Percentiles rank a stretch among this genome's conserved stretches.
phyloP scores from a whole-genome alignment of 352 stramenopile genomes.

The Phytophthora kernoviae region DNA sequence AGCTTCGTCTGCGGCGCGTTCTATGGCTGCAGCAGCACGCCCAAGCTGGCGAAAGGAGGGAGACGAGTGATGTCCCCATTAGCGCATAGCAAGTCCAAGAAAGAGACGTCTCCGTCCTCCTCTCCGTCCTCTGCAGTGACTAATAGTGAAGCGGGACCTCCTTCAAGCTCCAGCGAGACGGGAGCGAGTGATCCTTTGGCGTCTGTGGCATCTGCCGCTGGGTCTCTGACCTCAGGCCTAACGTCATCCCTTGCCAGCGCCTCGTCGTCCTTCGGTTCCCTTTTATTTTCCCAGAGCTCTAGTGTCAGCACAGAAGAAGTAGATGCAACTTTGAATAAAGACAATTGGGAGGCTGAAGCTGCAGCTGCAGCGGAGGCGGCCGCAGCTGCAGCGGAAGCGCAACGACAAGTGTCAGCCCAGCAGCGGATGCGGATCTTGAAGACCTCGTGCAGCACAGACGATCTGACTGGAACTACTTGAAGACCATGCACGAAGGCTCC shows the following conservation, averaged over 20 bases:
- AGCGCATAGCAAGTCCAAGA: constrained; percentile 14
- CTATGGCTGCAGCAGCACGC: constrained; percentile 48
- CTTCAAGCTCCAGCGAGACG: constrained; percentile 10
- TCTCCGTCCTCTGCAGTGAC: neutral
- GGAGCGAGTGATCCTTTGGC: constrained; percentile 15
- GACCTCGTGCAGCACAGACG: constrained; percentile 75
- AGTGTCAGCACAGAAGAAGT: constrained; percentile 13
- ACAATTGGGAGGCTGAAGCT: constrained; percentile 18
- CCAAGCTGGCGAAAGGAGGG: constrained; percentile 58
- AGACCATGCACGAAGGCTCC: constrained; percentile 77
- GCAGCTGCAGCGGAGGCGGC: constrained; percentile 15
- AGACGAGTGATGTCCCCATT: constrained; percentile 63
- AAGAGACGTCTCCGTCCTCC: neutral
- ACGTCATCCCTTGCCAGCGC: constrained; percentile 45
- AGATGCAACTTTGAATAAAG: constrained; percentile 7
- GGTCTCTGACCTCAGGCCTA: constrained; percentile 25
- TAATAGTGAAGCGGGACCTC: constrained; percentile 12
- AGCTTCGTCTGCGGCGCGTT: constrained; percentile 55
- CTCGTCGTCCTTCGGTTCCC: constrained; percentile 46
- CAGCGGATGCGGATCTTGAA: constrained; percentile 75
- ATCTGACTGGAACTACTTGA: constrained; percentile 82
- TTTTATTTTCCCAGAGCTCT: constrained; percentile 46
- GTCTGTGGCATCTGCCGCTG: constrained; percentile 28
- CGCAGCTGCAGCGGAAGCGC: constrained; percentile 26
- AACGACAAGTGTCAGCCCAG: constrained; percentile 59